phyloP scores from a whole-genome alignment of 257 asterid species.

The Ligustrum vulgare region DNA sequence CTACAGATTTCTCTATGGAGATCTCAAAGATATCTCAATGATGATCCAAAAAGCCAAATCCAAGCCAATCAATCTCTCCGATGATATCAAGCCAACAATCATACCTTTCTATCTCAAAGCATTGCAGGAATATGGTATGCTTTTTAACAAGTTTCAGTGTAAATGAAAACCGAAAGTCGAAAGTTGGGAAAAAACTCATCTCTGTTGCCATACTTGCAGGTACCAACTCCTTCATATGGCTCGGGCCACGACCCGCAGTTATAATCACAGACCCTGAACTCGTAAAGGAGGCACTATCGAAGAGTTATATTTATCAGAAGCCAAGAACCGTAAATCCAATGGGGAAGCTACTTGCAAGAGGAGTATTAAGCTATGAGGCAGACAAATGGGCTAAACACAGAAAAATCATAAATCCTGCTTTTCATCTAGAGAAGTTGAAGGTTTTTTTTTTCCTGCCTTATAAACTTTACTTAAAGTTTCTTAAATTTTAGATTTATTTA shows the following conservation, averaged over 20 bases:
- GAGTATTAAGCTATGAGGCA: conserved; percentile 33
- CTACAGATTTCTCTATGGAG: conserved; percentile 40
- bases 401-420: conserved; percentile 60
- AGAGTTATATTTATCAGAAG: conserved; percentile 34
- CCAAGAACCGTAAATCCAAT: conserved; percentile 34
- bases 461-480: no score
- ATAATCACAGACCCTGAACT: conserved; percentile 36
- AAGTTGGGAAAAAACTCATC: no score
- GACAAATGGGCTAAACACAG: conserved; percentile 66
- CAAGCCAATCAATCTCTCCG: conserved; percentile 35
- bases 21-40: conserved; percentile 23
- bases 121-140: conserved; percentile 27
- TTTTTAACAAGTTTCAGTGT: neutral
- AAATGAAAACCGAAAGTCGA: neutral
- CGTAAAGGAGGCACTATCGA: conserved; percentile 38
- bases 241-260: conserved; percentile 35
- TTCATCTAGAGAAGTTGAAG: conserved; percentile 55
- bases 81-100: conserved; percentile 38
- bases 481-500: no score
- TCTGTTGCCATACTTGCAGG: conserved; percentile 25
- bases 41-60: conserved; percentile 31
- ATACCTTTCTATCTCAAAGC: conserved; percentile 23
- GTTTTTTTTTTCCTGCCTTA: conserved; percentile 7
- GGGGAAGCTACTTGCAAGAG: conserved; percentile 33
- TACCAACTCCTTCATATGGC: conserved; percentile 34